These are phyloP conservation scores for Chalciporus piperatus DNA, from an alignment of 768 basidiomycete species.

Conservation along the genomic window DNA sequence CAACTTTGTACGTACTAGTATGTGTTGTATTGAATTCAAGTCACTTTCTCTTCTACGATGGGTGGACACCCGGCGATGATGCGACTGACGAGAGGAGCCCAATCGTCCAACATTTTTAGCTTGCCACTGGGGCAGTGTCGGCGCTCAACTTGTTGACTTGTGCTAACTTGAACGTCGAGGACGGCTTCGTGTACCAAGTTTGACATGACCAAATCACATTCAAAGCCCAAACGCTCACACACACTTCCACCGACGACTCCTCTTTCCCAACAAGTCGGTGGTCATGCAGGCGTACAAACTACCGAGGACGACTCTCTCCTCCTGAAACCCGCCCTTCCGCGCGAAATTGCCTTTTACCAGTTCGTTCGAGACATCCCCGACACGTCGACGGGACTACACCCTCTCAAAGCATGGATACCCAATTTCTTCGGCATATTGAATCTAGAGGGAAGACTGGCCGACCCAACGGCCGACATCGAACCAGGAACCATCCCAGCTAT, in stretches of 20 bases:
- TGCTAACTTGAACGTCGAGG: too few species aligned
- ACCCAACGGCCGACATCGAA: constrained; percentile 7
- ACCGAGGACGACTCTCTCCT: constrained; percentile 75
- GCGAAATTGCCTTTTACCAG: constrained; percentile 74
- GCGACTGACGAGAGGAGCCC: too few species aligned
- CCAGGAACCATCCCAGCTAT: constrained; percentile 15
- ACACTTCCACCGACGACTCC: constrained; percentile 28
- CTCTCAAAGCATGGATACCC: constrained; percentile 61
- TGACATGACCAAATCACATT: not conserved
- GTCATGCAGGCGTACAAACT: constrained; percentile 70
- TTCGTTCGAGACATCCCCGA: constrained; percentile 35
- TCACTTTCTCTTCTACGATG: too few species aligned
- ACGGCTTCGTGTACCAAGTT: too few species aligned
- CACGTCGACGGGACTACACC: constrained; percentile 14
- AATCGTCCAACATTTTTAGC: too few species aligned
- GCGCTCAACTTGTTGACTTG: too few species aligned
- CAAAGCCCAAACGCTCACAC: constrained; percentile 10
- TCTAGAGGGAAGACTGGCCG: constrained; percentile 51
- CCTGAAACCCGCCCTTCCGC: constrained; percentile 68
- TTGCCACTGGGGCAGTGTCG: too few species aligned
- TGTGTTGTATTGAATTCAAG: too few species aligned
- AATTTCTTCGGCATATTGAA: constrained; percentile 76
- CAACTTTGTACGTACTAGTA: too few species aligned
- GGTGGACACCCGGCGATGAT: too few species aligned
- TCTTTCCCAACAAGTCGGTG: constrained; percentile 70